These are phyloP conservation scores for Vitis vinifera DNA, from an alignment of 164 flowering plant genomes.

Conservation along the genomic window DNA sequence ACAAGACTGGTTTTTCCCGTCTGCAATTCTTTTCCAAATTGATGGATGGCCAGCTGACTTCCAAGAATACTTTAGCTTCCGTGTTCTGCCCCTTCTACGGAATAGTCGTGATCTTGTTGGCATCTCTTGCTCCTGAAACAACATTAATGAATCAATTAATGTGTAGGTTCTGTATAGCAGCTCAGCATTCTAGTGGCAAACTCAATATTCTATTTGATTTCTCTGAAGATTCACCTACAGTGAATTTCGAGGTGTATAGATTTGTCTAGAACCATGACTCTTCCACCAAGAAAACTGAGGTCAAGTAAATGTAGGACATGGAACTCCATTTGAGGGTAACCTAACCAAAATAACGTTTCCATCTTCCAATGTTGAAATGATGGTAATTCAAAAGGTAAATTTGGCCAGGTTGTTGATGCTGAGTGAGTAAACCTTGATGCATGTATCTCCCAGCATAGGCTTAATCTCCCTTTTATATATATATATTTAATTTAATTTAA, in stretches of 20 bases:
- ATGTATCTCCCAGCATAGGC: background rate
- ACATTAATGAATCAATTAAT: background rate
- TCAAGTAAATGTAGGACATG: background rate
- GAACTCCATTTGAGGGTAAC: background rate
- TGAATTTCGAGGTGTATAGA: background rate
- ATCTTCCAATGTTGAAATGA: background rate
- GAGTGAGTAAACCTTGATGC: background rate
- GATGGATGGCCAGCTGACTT: constrained; percentile 93
- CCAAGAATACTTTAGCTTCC: constrained; percentile 85
- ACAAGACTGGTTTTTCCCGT: constrained; percentile 71
- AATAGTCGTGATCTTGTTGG: constrained; percentile 59
- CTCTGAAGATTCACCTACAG: too few relatives aligned
- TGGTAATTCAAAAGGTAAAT: background rate
- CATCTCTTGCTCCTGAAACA: constrained; percentile 58
- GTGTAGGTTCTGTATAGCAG: background rate
- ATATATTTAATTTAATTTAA: too few relatives aligned
- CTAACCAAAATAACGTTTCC: background rate
- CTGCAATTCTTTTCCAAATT: constrained; percentile 82
- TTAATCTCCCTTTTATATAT: background rate
- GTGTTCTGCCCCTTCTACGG: constrained; percentile 81
- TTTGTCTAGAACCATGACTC: background rate
- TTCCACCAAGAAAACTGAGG: background rate
- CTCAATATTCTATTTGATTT: too few relatives aligned
- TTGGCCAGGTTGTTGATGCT: background rate
- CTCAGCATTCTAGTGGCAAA: background rate